Evolutionary conservation across 352 stramenopile genomes (phyloP), one percentile per base, ranked within the genome.

Genomic region (Elongisporangium anandrum): DNA sequence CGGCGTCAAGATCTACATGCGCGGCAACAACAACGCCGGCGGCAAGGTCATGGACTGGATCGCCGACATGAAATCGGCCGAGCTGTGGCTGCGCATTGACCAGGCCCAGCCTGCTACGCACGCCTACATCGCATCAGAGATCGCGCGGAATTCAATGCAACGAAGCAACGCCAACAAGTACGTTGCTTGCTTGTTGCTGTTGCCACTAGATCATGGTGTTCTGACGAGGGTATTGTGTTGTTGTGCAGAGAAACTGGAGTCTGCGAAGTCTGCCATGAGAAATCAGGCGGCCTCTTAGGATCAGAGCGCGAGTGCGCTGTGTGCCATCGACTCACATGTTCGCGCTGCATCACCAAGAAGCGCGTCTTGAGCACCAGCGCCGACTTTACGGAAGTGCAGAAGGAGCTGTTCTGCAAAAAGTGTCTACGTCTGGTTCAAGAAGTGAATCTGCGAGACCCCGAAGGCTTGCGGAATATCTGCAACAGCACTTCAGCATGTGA

Each of bases 1-100:
- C 48, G 81, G 82, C 47, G 77, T 85, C 20, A 87, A 88, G 17
- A 75, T 90, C 8, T 92, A 88, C 66, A 90, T 92, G 82, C 80
- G 79, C 22, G 82, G 78, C 50, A 81, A 85, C 54, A 89, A 85
- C 57, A 78, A 88, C 23, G 74, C 80, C 19, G 79, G 79, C 17
- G 82, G 82, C 17, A 87, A 87, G 38, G 80, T 92, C 12, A 61
- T 87, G 49, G 79, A 92, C 52, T 92, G 76, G 72, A 72, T 92
- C 24, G 66, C 82, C 0, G 81, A 88, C 64, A 61, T 85, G 34
- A 92, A 92, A 64, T 90, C 77, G 13, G 82, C 80, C 2, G 82
- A 90, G 29, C 68, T 92, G 2, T 90, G 82, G 80, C 70, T 90
- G 10, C 74, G 79, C 29, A 79, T 85, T 57, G 80, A 86, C 38